Conservation (phyloP, 805 yeast species). For the Kregervanrija pseudodelftensis region DNA sequence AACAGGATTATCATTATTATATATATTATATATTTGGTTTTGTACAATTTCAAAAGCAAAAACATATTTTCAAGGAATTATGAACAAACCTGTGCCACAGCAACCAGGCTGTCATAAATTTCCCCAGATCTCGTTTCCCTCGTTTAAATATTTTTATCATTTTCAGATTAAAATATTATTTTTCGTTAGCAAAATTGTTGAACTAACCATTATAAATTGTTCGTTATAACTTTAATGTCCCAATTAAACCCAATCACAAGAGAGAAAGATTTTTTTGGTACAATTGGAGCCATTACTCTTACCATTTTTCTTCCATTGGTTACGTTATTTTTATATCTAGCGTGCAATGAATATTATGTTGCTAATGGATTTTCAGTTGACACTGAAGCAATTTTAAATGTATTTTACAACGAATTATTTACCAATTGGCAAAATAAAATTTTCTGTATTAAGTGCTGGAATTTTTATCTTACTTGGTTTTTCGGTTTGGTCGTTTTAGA, state of each 20-base stretch:
- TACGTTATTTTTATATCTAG: conserved; percentile 49
- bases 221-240: conserved; percentile 5
- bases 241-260: conserved; percentile 63
- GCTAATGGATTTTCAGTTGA: conserved; percentile 42
- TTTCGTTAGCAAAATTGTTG: too few relatives aligned
- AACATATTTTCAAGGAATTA: too few relatives aligned
- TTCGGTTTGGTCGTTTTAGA: conserved; percentile 57
- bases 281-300: conserved; percentile 62
- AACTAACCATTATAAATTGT: too few relatives aligned
- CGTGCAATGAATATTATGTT: conserved; percentile 54
- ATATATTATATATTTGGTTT: too few relatives aligned
- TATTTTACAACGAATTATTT: conserved; percentile 12
- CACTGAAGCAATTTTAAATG: conserved; percentile 25
- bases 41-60: too few relatives aligned
- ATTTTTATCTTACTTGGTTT: conserved; percentile 69
- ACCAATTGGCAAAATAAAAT: conserved; percentile 22
- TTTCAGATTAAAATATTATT: too few relatives aligned
- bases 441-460: conserved; percentile 49
- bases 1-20: too few relatives aligned
- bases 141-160: too few relatives aligned
- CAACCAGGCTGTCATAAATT: too few relatives aligned
- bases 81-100: too few relatives aligned
- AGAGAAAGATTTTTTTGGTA: conserved; percentile 72
- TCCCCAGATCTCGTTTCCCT: too few relatives aligned
- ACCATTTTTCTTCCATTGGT: conserved; percentile 62